These are phyloP conservation scores for Clonostachys byssicola DNA, from an alignment of 2,329 filamentous ascomycete genomes.

Conservation along the genomic window DNA sequence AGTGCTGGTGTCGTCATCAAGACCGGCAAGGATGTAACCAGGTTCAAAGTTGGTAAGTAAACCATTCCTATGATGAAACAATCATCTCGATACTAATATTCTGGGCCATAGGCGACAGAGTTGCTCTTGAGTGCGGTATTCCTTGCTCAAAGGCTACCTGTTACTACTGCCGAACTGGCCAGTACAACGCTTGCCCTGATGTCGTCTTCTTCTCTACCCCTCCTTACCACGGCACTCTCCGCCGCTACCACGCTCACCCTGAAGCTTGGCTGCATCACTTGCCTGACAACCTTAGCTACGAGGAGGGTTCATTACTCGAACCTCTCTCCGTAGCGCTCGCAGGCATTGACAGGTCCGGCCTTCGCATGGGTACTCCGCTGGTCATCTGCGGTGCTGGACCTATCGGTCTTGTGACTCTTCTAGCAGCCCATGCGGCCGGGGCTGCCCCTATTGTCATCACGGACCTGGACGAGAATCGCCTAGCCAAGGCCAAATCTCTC, in stretches of 20 bases:
- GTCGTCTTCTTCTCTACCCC: conserved; percentile 94
- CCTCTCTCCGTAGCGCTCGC: conserved; percentile 84
- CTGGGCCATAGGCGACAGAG: conserved; percentile 60
- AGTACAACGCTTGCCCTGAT: conserved; percentile 84
- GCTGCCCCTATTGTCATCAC: conserved; percentile 62
- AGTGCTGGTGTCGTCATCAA: conserved; percentile 76
- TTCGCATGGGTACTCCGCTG: conserved; percentile 71
- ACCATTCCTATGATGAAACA: background rate
- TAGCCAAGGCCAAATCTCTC: conserved; percentile 1
- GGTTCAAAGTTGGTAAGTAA: conserved; percentile 50
- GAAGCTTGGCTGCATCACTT: conserved; percentile 93
- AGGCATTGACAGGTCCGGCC: conserved; percentile 68
- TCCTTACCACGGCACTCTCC: conserved; percentile 85
- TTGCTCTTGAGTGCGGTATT: conserved; percentile 88
- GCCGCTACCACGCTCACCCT: conserved; percentile 79
- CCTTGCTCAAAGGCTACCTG: conserved; percentile 70
- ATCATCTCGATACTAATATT: no score
- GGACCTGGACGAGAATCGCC: conserved; percentile 41
- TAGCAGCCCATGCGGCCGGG: conserved; percentile 55
- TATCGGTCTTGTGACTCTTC: conserved; percentile 65
- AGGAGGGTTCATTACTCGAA: conserved; percentile 89
- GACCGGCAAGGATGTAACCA: conserved; percentile 59
- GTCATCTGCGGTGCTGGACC: conserved; percentile 86
- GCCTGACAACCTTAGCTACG: conserved; percentile 68
- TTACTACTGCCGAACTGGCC: conserved; percentile 70